These are phyloP conservation scores for Strobilomyces echinocephalus DNA, from an alignment of 768 basidiomycete species.

Conservation along the genomic window DNA sequence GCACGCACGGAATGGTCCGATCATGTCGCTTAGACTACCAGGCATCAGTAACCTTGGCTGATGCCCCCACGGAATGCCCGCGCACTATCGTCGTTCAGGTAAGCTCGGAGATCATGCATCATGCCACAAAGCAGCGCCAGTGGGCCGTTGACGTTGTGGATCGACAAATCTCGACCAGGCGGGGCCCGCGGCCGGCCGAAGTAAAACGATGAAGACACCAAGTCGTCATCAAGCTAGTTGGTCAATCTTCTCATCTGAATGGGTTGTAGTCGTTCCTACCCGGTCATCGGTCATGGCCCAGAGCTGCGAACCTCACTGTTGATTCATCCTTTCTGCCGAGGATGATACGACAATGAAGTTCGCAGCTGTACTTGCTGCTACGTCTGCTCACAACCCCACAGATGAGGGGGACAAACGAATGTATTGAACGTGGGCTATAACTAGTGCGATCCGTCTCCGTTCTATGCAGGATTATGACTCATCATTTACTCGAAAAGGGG, in stretches of 20 bases:
- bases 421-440: no score
- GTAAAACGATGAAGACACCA: no score
- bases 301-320: no score
- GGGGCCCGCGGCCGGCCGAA: no score
- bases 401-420: no score
- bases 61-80: neutral
- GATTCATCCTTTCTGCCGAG: no score
- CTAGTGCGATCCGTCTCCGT: no score
- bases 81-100: neutral
- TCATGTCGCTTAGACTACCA: neutral
- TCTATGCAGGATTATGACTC: conserved; percentile 8
- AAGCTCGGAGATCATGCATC: neutral
- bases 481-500: conserved; percentile 19
- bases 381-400: neutral
- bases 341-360: no score
- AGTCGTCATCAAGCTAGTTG: no score
- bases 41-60: neutral
- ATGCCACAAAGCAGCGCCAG: neutral
- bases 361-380: neutral
- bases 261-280: no score
- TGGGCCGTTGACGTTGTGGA: neutral
- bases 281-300: no score
- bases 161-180: neutral
- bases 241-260: no score
- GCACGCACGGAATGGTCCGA: conserved; percentile 1